Base-by-base conservation (phyloP, 2,329 filamentous ascomycete genomes). In the Aurifilum marmelostoma region DNA sequence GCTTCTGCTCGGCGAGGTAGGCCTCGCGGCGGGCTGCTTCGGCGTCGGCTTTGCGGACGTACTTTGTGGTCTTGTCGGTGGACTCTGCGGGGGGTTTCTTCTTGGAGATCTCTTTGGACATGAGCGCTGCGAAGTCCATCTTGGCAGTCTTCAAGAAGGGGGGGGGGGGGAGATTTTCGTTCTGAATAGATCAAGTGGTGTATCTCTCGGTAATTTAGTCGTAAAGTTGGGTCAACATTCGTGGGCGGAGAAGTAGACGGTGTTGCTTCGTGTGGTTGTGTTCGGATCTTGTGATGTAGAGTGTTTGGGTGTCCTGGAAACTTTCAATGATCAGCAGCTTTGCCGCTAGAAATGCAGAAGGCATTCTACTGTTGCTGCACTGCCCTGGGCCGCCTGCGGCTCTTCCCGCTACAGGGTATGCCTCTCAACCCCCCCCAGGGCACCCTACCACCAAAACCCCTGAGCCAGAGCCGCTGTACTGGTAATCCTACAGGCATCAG, bases 111-210 rank as follows among this genome's bases (percentile, higher is more conserved):
- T 97, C 94, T 77, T 93, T 92, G 76, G 92, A 89, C 93, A 99
- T 97, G 62, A 99, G 84, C 47, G 93, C 88, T 71, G 94, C 94
- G 83, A 99, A 99, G 80, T 99, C 94, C 96, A 99, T 99, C 73
- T 71, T 84, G 77, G 71, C 64, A 16, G 39, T 29, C 56, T 58
- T 16, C 18, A 3, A 27, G 5, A 34, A 34, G 8, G 4, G 34
- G 34, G 9, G 4, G 34, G 8, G 8, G 8, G 4, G 34, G 34
- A 4, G 4, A 24, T 11, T 7, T 9, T 9, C 43, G 43, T 16
- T 9, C 43, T 47, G 21, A 2, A 21, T 47, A 8, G 43, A 7
- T 47, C 21, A 9, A n/a, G 34, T 50, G 11, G 11, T 24, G 21
- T 7, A 8, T 62, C 24, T 21, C n/a, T n/a, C n/a, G 9, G n/a